Base-by-base conservation (phyloP, 2,329 filamentous ascomycete genomes). In the Xylaria arbuscula region DNA sequence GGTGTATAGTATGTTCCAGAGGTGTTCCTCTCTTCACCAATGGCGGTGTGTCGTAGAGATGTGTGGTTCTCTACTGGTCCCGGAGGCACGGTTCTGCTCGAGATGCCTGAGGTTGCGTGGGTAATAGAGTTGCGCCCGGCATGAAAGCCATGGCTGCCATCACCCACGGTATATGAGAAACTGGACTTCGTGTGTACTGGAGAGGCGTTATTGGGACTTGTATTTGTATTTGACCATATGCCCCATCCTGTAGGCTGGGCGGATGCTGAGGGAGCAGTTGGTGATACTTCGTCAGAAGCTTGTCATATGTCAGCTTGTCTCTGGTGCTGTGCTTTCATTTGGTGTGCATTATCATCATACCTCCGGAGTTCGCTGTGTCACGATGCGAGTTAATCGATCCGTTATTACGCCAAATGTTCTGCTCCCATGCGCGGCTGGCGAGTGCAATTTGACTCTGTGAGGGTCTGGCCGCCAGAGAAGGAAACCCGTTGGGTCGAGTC, bases 171-270 rank as follows among this genome's bases (percentile, higher is more conserved):
- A 57, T 86, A 85, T 38, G 83, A 80, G 36, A 83, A 82, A 64
- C 80, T 82, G 50, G 87, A 82, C 68, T 88, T 84, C 40, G 83
- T 83, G 65, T 87, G 83, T 51, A 85, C 85, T 2, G 90, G 89
- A 15, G 90, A 91, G 40, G 86, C 86, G 71, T 83, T 87, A 65
- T 47, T 82, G 80, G 13, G 82, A 63, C 32, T 64, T n/a, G 65
- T 69, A 79, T 48, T 78, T 80, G 83, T 74, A 7, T 81, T 80
- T 70, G 85, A 86, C 91, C 91, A 93, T 17, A 87, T 85, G 45
- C 83, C 81, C 89, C 90, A 92, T 55, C 85, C 83, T 72, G 92
- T 90, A 19, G 88, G 87, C 75, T 90, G 91, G 69, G 89, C 86
- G 6, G 91, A 93, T 57, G 91, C 92, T 3, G 88, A 89, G 75